These are phyloP conservation scores for Gelatoporia subvermispora DNA, from an alignment of 768 basidiomycete species.

Conservation along the genomic window DNA sequence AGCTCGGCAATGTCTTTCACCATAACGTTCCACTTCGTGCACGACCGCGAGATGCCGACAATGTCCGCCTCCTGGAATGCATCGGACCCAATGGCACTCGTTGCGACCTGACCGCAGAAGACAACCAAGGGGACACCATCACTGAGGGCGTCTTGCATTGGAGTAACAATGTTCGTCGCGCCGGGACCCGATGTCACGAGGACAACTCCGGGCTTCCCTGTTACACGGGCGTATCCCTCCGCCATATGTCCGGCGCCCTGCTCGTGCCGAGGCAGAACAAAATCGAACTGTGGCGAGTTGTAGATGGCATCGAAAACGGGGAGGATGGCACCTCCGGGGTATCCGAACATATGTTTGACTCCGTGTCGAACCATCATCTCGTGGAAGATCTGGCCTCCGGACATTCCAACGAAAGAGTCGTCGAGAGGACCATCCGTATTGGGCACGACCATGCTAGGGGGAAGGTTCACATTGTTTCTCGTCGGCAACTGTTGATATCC, in stretches of 20 bases:
- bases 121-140: slow-evolving; percentile 95
- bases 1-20: slow-evolving; percentile 95
- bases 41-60: slow-evolving; percentile 91
- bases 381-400: slow-evolving; percentile 97
- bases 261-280: slow-evolving; percentile 93
- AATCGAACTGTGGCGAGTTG: slow-evolving; percentile 91
- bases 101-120: slow-evolving; percentile 97
- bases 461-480: slow-evolving; percentile 33
- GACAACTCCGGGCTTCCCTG: slow-evolving; percentile 95
- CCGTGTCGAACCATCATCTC: slow-evolving; percentile 99
- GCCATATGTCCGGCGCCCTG: slow-evolving; percentile 99
- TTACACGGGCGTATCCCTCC: slow-evolving; percentile 96
- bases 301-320: slow-evolving; percentile 99
- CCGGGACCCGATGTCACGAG: slow-evolving; percentile 98
- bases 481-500: slow-evolving; percentile 46
- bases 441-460: slow-evolving; percentile 29
- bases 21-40: slow-evolving; percentile 99
- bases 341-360: slow-evolving; percentile 96
- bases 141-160: slow-evolving; percentile 95
- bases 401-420: slow-evolving; percentile 86
- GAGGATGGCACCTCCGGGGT: slow-evolving; percentile 96
- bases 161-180: slow-evolving; percentile 95
- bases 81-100: slow-evolving; percentile 97
- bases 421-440: slow-evolving; percentile 54
- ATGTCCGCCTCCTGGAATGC: slow-evolving; percentile 99